Evolutionary conservation across 306 rosid genomes (phyloP), one percentile per base, ranked within the genome.

Genomic region (Trifolium dubium): DNA sequence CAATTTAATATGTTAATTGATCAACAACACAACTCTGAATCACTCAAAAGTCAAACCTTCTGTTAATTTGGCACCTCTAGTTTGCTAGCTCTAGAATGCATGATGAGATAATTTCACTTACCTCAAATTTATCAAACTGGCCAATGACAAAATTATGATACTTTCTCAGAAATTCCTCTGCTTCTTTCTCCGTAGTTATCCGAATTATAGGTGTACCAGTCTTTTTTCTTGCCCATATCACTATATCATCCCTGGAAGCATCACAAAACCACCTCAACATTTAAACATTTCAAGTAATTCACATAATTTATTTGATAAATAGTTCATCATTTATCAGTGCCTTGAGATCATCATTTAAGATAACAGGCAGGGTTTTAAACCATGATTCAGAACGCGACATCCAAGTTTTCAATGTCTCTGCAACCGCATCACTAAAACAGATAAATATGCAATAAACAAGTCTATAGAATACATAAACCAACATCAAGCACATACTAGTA

Each of bases 231-330:
- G 86, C 80, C 99, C 99, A 92, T 74, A 82, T 74, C 78, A 92
- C 97, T 68, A 94, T 88, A 56, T 92, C 97, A 78, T 87, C 92
- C 85, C 99, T 92, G 92, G 81, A 79, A 82, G 50, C 69, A 69
- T 15, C 76, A 58, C 31, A 47, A 15, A 46, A 70, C 39, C 69
- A 39, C 31, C 18, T 23, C 31, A 70, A 29, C 17, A 74, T 14
- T 69, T 17, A 31, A 74, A 53, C 61, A 67, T 56, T 70, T 53
- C 61, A 74, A 62, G 28, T 32, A 5, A 15, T 40, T 63, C 77
- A 50, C 47, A 53, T 68, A 65, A 43, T 73, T 51, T 44, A 37
- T 67, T 32, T 40, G 17, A 82, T 61, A 59, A 29, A 54, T 53
- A 3, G 65, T 49, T n/a, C 34, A 64, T 39, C 67, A 47, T 19